Conservation (phyloP, 169 alveolate genomes). For the Cryptosporidium parvum region DNA sequence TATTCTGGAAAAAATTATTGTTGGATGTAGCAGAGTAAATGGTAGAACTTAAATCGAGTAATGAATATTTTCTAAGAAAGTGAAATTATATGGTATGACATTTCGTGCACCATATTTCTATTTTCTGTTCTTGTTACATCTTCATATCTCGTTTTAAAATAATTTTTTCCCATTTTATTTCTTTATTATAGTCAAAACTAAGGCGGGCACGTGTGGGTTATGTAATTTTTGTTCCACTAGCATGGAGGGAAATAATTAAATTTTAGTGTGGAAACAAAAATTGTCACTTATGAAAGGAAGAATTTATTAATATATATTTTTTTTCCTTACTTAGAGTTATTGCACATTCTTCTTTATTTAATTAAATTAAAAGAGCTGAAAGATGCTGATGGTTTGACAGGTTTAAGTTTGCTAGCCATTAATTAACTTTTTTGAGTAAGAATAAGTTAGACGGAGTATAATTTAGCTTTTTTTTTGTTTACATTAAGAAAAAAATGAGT, state of each 20-base stretch:
- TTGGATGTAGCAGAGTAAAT: neutral
- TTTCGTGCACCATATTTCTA: neutral
- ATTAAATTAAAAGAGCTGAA: neutral
- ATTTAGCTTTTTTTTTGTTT: neutral
- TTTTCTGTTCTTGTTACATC: neutral
- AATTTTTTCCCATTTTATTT: neutral
- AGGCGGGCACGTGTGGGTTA: constrained; percentile 14
- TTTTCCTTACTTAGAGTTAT: neutral
- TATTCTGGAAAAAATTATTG: neutral
- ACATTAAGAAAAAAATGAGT: constrained; percentile 13
- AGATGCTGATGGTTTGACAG: neutral
- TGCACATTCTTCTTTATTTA: neutral
- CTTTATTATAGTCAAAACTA: neutral
- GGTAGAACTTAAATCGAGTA: neutral
- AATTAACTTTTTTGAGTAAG: neutral
- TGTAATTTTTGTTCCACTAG: constrained; percentile 6
- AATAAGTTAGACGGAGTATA: neutral
- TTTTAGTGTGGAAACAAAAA: constrained; percentile 13
- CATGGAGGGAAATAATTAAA: constrained; percentile 13
- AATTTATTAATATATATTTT: neutral
- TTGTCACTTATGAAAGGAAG: constrained; percentile 2
- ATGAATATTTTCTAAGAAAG: neutral
- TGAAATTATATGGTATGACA: neutral
- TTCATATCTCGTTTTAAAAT: neutral
- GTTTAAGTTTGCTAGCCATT: neutral